phyloP scores from a whole-genome alignment of 371 early-diverging fungal species.

The Smittium culicis region DNA sequence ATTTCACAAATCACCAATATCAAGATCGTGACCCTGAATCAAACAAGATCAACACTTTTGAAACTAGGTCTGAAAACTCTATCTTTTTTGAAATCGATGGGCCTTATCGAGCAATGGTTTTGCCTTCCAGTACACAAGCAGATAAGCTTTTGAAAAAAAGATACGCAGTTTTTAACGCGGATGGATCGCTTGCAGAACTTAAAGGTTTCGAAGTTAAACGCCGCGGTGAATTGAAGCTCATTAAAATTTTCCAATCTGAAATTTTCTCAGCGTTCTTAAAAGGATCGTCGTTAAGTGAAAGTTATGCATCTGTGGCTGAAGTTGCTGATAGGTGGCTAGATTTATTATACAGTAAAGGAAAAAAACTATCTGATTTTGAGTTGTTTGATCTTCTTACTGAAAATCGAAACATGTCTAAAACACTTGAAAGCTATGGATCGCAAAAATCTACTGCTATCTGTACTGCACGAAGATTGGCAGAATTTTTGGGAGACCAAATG shows the following conservation, averaged over 20 bases:
- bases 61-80: slow-evolving; percentile 74
- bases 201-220: slow-evolving; percentile 99
- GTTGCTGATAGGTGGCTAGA: slow-evolving; percentile 96
- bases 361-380: slow-evolving; percentile 72
- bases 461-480: slow-evolving; percentile 92
- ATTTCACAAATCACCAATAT: slow-evolving; percentile 98
- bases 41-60: slow-evolving; percentile 41
- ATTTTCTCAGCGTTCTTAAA: slow-evolving; percentile 86
- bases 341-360: slow-evolving; percentile 78
- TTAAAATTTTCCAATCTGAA: slow-evolving; percentile 96
- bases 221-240: slow-evolving; percentile 96
- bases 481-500: slow-evolving; percentile 96
- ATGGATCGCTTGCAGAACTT: slow-evolving; percentile 92
- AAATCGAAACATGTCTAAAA: slow-evolving; percentile 93
- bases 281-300: slow-evolving; percentile 76
- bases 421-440: slow-evolving; percentile 80
- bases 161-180: slow-evolving; percentile 95
- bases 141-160: slow-evolving; percentile 97
- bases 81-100: slow-evolving; percentile 99
- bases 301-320: slow-evolving; percentile 79
- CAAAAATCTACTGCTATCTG: slow-evolving; percentile 93
- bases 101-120: slow-evolving; percentile 98
- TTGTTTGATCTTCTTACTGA: slow-evolving; percentile 97
- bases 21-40: slow-evolving; percentile 52
- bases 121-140: slow-evolving; percentile 94